Conservation (phyloP, 495 filamentous ascomycete genomes). For the Daldinia concentrica region DNA sequence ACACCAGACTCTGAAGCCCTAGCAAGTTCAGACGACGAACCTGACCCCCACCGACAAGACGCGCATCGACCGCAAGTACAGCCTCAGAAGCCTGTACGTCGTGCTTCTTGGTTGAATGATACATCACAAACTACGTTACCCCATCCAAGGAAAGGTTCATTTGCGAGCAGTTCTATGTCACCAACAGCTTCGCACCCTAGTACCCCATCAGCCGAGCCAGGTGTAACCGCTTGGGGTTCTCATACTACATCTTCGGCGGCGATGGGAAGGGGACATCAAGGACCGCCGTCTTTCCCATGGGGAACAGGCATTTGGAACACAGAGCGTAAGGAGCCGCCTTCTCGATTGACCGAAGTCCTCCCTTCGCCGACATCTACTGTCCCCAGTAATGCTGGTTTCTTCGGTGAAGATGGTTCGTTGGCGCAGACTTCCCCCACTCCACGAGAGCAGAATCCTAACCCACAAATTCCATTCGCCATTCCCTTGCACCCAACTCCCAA, state of each 20-base stretch:
- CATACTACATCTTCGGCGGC: slow-evolving; percentile 57
- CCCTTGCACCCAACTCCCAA: slow-evolving; percentile 91
- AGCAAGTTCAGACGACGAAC: slow-evolving; percentile 92
- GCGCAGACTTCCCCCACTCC: slow-evolving; percentile 55
- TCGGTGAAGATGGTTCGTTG: slow-evolving; percentile 50
- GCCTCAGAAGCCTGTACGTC: slow-evolving; percentile 62
- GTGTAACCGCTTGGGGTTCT: slow-evolving; percentile 68
- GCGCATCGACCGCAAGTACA: slow-evolving; percentile 53
- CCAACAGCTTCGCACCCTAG: slow-evolving; percentile 79
- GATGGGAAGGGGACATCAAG: slow-evolving; percentile 68
- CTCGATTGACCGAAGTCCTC: slow-evolving; percentile 76
- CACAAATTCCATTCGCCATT: slow-evolving; percentile 87
- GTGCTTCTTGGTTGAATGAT: slow-evolving; percentile 70
- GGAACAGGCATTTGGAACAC: slow-evolving; percentile 79
- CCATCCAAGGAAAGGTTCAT: slow-evolving; percentile 65
- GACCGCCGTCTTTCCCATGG: slow-evolving; percentile 72
- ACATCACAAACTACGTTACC: slow-evolving; percentile 56
- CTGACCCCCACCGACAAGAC: slow-evolving; percentile 64
- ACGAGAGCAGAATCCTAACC: slow-evolving; percentile 56
- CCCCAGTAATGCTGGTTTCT: slow-evolving; percentile 59
- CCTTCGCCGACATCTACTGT: slow-evolving; percentile 78
- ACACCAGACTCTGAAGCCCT: slow-evolving; percentile 94
- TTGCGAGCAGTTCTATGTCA: slow-evolving; percentile 73
- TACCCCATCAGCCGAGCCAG: slow-evolving; percentile 74
- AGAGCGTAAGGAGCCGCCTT: slow-evolving; percentile 79